Evolutionary conservation across 2,329 filamentous ascomycete species (phyloP).

Genomic region (Colletotrichum karsti): DNA sequence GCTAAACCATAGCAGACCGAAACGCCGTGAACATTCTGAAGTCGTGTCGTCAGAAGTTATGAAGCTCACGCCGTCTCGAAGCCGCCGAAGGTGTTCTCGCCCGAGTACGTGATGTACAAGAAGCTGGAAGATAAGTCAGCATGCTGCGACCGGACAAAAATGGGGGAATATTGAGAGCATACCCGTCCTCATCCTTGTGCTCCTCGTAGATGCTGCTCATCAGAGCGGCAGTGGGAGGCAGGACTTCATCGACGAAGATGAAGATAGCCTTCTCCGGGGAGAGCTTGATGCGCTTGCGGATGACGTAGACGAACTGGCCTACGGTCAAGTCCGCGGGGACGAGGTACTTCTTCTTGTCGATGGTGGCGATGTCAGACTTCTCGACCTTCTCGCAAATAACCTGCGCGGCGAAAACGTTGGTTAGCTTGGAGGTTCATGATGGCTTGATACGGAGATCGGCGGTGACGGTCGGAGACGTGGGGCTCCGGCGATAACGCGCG

Average conservation of each 20-base stretch:
- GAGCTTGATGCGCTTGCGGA: constrained; percentile 99
- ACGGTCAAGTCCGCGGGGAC: constrained; percentile 98
- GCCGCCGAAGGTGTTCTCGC: constrained; percentile 96
- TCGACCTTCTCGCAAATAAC: constrained; percentile 99
- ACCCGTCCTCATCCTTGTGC: constrained; percentile 88
- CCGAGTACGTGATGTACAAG: constrained; percentile 99
- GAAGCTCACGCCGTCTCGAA: constrained; percentile 48
- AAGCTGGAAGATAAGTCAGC: constrained; percentile 65
- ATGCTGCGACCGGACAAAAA: not conserved
- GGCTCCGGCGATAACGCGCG: constrained; percentile 19
- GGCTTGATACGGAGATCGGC: constrained; percentile 7
- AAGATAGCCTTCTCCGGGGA: constrained; percentile 99
- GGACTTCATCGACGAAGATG: constrained; percentile 99
- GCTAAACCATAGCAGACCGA: constrained; percentile 28
- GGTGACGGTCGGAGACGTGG: constrained; percentile 27
- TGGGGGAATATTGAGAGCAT: constrained; percentile 37
- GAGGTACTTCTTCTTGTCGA: constrained; percentile 99
- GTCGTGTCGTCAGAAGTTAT: constrained; percentile 18
- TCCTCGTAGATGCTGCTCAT: constrained; percentile 99
- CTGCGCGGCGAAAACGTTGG: constrained; percentile 52
- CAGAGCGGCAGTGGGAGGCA: constrained; percentile 93
- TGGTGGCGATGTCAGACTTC: constrained; percentile 98
- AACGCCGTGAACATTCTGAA: constrained; percentile 30
- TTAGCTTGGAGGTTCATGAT: constrained; percentile 29
- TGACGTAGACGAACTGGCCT: constrained; percentile 99